Percentiles rank a stretch among this genome's conserved stretches.
Conservation (phyloP, 148 eudicot species). For the Tetragonia tetragonoides region DNA sequence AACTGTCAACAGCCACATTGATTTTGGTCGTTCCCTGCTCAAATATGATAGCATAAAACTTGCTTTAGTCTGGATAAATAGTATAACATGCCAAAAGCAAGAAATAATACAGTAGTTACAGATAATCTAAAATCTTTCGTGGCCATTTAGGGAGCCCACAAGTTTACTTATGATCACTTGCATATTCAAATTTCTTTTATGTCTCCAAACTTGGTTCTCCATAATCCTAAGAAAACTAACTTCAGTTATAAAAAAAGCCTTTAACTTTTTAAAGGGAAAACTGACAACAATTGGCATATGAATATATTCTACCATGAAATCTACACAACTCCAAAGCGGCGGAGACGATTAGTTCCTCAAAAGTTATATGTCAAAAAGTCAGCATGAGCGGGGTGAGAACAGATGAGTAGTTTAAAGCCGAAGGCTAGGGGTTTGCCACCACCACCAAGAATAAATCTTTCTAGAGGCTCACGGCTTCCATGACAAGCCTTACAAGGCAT, state of each 20-base stretch:
- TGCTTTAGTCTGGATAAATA: slow-evolving; percentile 3
- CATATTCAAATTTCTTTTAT: background rate
- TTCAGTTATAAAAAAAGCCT: background rate
- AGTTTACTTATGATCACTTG: background rate
- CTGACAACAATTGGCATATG: background rate
- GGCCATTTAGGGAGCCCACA: no score
- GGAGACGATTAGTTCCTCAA: no score
- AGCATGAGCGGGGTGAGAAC: background rate
- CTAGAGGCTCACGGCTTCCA: background rate
- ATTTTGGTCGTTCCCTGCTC: slow-evolving; percentile 92
- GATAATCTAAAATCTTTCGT: no score
- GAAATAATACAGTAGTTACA: background rate
- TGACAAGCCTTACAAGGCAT: background rate
- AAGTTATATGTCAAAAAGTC: background rate
- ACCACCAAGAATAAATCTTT: background rate
- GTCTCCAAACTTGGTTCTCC: background rate
- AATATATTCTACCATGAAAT: no score
- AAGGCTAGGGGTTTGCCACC: background rate
- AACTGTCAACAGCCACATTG: slow-evolving; percentile 75
- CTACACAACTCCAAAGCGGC: no score
- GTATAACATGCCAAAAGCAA: background rate
- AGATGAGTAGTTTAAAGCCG: background rate
- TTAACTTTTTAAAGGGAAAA: background rate
- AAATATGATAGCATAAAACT: slow-evolving; percentile 6
- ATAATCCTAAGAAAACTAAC: background rate